Evolutionary conservation across 148 eudicot species (phyloP), one percentile per base, ranked within the genome.

Genomic region (Rhododendron ferrugineum): DNA sequence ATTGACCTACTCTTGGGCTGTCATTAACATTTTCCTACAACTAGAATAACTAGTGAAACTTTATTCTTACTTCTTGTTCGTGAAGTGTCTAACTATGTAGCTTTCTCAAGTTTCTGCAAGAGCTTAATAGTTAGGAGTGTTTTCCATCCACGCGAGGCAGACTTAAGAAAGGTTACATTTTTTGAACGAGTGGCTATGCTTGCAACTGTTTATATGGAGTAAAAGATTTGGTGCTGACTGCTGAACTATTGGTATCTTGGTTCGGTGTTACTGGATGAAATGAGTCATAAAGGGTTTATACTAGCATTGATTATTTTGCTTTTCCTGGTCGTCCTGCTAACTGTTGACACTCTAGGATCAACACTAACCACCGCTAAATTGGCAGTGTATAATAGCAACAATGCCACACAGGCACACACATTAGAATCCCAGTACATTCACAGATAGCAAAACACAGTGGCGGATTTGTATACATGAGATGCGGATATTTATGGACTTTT

Each of bases 191-290:
- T 30, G 82, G 42, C 62, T 52, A 32, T 32, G 40, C 15, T 26
- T 50, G 82, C 62, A 79, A 50, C 40, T 15, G 6, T 62, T 54
- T 40, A 40, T 40, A 40, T 40, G 44, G 44, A 11, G 2, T 22
- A 47, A 80, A 80, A 49, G 40, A 52, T 80, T 18, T 50, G 36
- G 23, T 79, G 82, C 82, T 49, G 82, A 79, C 32, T 79, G 60
- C 62, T 79, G 58, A 78, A 78, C 22, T 47, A 14, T 14, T 49
- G 82, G 6, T 47, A 49, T 47, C 10, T 79, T 79, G 60, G 80
- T 79, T 79, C 14, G 62, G 4, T 42, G 20, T 28, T 13, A 49
- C 50, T 49, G 36, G 58, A 78, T 78, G 36, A 47, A 78, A 26
- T 11, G 36, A 47, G 60, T 49, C 54, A 79, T n/a, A 47, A 28